Evolutionary conservation across 176 grass and related monocot genomes (phyloP), one percentile per base, ranked within the genome.

Genomic region (Pharus latifolius): DNA sequence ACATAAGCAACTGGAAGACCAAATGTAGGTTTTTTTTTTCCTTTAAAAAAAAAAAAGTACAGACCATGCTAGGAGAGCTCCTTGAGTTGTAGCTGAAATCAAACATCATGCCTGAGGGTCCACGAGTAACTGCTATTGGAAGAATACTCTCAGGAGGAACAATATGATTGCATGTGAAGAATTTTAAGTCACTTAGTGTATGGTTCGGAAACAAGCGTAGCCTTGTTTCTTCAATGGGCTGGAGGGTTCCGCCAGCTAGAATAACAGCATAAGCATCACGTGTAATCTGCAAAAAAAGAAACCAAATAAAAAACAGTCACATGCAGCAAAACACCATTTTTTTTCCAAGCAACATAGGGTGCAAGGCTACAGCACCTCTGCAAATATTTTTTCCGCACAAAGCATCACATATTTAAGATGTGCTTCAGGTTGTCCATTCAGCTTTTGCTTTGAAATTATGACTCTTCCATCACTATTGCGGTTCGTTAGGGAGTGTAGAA

Each of bases 341-440:
- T 10, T 26, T 19, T 19, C 49, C 35, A 47, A 16, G 18, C 26
- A 58, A 67, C 16, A 61, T 40, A 72, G 40, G 65, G 31, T 40
- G 17, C 22, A 67, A 74, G 18, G 17, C n/a, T 56, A 61, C 18
- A 38, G 53, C 15, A 97, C 94, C 94, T 92, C 89, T 17, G 71
- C 82, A 80, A 97, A 92, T 52, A 92, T 78, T 82, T 77, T 90
- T 49, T 97, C 83, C 60, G 89, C 83, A 68, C 70, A 92, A 65
- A 92, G 94, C 89, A 97, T 97, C 56, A 92, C 88, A 82, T 90
- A 97, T 77, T 97, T 97, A 79, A 97, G 57, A 74, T 88, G 80
- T 55, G 51, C 56, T 44, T 90, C 83, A 78, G 77, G 30, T 82
- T 80, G 70, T 54, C 74, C 73, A 73, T 46, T 41, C 30, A 78